Percentiles rank a stretch among this genome's conserved stretches.
Evolutionary conservation across 257 asterid species (phyloP).

Genomic region (Scutellaria minor): DNA sequence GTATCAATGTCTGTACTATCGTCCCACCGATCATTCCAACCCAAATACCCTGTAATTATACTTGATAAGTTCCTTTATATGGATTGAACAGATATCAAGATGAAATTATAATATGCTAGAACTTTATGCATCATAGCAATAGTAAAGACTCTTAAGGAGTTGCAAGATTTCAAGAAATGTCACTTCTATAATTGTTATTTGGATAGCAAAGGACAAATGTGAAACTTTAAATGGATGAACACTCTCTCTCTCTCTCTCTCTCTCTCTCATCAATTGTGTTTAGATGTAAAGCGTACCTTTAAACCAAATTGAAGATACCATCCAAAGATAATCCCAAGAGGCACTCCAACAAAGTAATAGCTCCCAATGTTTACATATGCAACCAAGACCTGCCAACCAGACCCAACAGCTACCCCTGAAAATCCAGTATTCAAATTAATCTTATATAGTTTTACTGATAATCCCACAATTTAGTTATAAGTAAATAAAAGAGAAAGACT

Average conservation of each 20-base stretch:
- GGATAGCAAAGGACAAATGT: background rate
- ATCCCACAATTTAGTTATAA: background rate
- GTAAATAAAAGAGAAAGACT: background rate
- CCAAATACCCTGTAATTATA: slow-evolving; percentile 60
- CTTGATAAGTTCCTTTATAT: background rate
- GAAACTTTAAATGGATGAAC: too few relatives aligned
- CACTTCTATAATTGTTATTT: background rate
- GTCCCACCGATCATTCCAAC: slow-evolving; percentile 65
- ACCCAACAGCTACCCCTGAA: slow-evolving; percentile 69
- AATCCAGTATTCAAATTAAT: slow-evolving; percentile 5
- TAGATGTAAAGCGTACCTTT: slow-evolving; percentile 40
- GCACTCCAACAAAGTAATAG: slow-evolving; percentile 60
- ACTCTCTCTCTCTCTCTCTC: too few relatives aligned
- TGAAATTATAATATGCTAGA: background rate
- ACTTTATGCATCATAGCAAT: background rate
- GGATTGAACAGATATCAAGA: slow-evolving; percentile 6
- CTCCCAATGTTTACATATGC: slow-evolving; percentile 58
- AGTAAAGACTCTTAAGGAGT: background rate
- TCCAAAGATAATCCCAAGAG: slow-evolving; percentile 56
- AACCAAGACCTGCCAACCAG: slow-evolving; percentile 66
- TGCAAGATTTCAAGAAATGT: background rate
- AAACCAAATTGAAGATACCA: slow-evolving; percentile 51
- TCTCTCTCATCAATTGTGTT: background rate
- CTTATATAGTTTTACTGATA: background rate
- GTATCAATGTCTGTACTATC: slow-evolving; percentile 51